Evolutionary conservation across 257 asterid genomes (phyloP), one percentile per base, ranked within the genome.

Genomic region (Orobanche coerulescens): DNA sequence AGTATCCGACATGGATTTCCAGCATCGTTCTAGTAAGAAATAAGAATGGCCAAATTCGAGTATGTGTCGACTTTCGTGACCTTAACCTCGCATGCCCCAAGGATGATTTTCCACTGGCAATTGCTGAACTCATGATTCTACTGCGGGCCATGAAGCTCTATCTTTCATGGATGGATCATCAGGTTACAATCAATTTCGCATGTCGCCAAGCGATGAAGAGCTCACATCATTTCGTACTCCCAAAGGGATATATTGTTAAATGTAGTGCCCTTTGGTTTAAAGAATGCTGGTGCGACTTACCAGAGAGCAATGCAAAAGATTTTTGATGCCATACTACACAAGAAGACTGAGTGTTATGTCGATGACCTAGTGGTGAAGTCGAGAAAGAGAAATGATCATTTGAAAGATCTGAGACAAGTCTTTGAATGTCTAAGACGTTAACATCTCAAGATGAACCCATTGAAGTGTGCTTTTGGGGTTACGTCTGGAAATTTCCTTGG

Each of bases 221-320:
- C 4, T 23, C 1, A 51, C 19, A 2, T 0, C 9, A 24, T 24
- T 51, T 22, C 12, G 19, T 5, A 51, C 58, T 1, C 20, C 36
- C 1, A 51, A 51, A 25, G 58, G 37, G 0, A 51, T 51, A 23
- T 51, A 23, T 1, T 51, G 8, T 11, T 25, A 51, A 12, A 51
- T 4, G 19, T 51, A 10, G 24, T 51, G 58, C 2, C 58, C 2
- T 25, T 50, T 23, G 34, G 16, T 0, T 11, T 50, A 1, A 36
- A 58, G 24, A 60, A 61, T 26, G 56, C 26, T 4, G 55, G 43
- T 1, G 56, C 66, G 0, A 42, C 55, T 2, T 43, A 61, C 16
- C 56, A 61, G 16, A 24, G 66, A 6, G 66, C 66, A 1, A 61
- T 61, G 66, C 28, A 61, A 11, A 61, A 44, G 28, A 61, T 61